A percentile compares a stretch with the other conserved stretches of the same genome.
Evolutionary conservation across 148 eudicot genomes (phyloP).

Genomic region (Cornus controversa): DNA sequence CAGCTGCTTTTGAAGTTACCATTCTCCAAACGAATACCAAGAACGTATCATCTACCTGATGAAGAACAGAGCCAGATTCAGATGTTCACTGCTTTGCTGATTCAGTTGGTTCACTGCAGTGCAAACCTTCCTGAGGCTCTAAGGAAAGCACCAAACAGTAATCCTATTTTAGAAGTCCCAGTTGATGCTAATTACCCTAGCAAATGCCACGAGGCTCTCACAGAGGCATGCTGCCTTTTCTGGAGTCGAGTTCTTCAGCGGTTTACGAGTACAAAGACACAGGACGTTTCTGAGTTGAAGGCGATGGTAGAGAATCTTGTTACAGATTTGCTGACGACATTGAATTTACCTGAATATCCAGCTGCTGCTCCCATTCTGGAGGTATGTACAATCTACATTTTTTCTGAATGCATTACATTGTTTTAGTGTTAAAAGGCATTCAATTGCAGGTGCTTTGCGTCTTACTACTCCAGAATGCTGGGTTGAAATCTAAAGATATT

Average conservation of each 20-base stretch:
- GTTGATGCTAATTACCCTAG: constrained; percentile 54
- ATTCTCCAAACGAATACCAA: constrained; percentile 65
- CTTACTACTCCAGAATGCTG: constrained; percentile 94
- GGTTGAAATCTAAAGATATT: constrained; percentile 85
- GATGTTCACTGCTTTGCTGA: constrained; percentile 75
- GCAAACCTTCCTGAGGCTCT: constrained; percentile 86
- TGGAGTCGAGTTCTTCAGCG: constrained; percentile 94
- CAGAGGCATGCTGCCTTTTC: constrained; percentile 85
- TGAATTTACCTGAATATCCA: constrained; percentile 95
- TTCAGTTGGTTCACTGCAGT: constrained; percentile 84
- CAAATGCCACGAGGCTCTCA: constrained; percentile 82
- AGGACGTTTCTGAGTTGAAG: constrained; percentile 88
- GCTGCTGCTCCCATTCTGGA: constrained; percentile 85
- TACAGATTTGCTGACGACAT: constrained; percentile 69
- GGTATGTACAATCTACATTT: constrained; percentile 38
- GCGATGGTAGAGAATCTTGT: constrained; percentile 83
- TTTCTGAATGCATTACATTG: constrained; percentile 12
- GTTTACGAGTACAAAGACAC: constrained; percentile 65
- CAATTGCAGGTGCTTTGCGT: constrained; percentile 92
- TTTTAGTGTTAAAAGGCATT: constrained; percentile 24
- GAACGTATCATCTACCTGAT: constrained; percentile 89
- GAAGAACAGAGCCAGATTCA: constrained; percentile 98
- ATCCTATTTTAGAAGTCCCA: constrained; percentile 55
- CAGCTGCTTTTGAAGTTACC: constrained; percentile 86
- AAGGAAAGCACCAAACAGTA: constrained; percentile 49